Percentiles rank a stretch among this genome's conserved stretches.
Conservation (phyloP, 2,329 filamentous ascomycete genomes). For the Colletotrichum falcatum region DNA sequence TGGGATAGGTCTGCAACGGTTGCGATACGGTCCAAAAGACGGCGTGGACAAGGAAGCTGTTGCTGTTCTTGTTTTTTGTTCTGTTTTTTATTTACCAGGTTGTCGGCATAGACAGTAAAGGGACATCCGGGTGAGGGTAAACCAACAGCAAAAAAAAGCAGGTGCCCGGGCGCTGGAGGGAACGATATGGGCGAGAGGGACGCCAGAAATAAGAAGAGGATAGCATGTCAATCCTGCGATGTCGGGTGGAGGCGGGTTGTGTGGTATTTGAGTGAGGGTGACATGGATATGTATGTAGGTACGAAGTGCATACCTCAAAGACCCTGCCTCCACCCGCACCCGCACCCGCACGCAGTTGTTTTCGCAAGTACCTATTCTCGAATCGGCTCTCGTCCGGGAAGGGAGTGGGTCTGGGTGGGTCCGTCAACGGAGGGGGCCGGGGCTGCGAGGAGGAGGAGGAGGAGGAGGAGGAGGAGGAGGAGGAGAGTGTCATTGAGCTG, state of each 20-base stretch:
- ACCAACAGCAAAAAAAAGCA: not conserved
- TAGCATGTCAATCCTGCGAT: not conserved
- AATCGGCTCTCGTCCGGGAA: slow-evolving; percentile 14
- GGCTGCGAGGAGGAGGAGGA: not conserved
- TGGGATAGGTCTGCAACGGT: not conserved
- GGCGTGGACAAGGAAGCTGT: not conserved
- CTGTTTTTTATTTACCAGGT: not conserved
- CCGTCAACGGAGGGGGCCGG: not conserved
- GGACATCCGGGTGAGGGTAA: too few relatives aligned
- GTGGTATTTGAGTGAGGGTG: not conserved
- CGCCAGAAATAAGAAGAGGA: not conserved
- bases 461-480: not conserved
- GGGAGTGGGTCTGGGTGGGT: not conserved
- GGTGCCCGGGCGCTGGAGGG: not conserved
- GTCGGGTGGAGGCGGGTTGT: not conserved
- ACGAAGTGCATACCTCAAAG: too few relatives aligned
- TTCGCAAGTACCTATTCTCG: not conserved
- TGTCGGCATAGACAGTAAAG: not conserved
- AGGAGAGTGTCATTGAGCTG: too few relatives aligned
- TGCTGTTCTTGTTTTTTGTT: not conserved
- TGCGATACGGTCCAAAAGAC: not conserved
- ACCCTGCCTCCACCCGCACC: not conserved
- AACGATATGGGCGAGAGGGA: not conserved
- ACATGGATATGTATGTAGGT: not conserved
- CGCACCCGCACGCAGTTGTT: not conserved